Conservation (phyloP, 805 yeast genomes). For the Barnettozyma sucrosica region DNA sequence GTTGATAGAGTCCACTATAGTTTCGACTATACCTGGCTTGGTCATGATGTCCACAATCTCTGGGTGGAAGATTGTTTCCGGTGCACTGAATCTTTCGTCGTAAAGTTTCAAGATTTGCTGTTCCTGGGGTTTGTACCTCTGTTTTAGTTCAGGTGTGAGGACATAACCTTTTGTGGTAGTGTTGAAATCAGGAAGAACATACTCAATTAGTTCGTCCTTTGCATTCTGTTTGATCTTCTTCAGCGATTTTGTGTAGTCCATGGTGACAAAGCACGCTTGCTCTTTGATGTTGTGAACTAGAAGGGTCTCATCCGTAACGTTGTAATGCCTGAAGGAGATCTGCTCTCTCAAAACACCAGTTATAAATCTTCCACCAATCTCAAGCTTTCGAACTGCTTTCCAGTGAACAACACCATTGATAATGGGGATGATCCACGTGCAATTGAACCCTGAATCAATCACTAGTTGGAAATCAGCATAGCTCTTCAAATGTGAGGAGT, state of each 20-base stretch:
- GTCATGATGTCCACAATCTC: conserved; percentile 66
- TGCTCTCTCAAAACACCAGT: conserved; percentile 81
- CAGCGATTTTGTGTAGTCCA: conserved; percentile 46
- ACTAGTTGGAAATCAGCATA: conserved; percentile 66
- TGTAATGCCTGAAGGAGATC: conserved; percentile 85
- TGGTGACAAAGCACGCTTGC: conserved; percentile 61
- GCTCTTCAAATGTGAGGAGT: conserved; percentile 15
- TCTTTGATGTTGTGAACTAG: conserved; percentile 85
- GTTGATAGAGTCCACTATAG: conserved; percentile 61
- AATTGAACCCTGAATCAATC: conserved; percentile 82
- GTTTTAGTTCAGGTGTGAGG: conserved; percentile 29
- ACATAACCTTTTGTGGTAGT: conserved; percentile 75
- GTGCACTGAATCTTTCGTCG: conserved; percentile 85
- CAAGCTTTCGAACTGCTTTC: conserved; percentile 71
- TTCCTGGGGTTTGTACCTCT: conserved; percentile 36
- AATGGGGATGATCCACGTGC: conserved; percentile 84
- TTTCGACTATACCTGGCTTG: conserved; percentile 71
- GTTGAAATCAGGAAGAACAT: conserved; percentile 83
- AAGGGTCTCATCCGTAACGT: conserved; percentile 85
- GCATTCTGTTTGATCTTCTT: conserved; percentile 29
- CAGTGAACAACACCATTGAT: conserved; percentile 71
- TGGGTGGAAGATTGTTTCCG: conserved; percentile 86
- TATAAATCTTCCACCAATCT: conserved; percentile 81
- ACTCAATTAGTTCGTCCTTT: conserved; percentile 45
- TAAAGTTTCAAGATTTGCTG: conserved; percentile 60